A percentile compares a stretch with the other conserved stretches of the same genome.
Evolutionary conservation across 768 basidiomycete species (phyloP).

Genomic region (Mycena galopus): DNA sequence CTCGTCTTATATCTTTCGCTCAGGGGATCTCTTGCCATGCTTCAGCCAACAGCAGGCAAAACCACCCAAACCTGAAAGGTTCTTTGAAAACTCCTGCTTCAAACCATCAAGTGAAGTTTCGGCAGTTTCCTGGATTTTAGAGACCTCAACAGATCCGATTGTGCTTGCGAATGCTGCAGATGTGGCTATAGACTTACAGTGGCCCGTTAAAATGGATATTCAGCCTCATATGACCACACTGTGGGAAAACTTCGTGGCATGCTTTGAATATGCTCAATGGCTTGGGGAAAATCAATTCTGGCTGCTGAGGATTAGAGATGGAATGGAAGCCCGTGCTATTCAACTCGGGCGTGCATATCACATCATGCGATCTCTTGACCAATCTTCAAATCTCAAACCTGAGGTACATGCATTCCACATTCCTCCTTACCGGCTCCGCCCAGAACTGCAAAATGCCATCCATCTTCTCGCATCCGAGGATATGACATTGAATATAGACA

Average conservation of each 20-base stretch:
- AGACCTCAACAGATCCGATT: constrained; percentile 3
- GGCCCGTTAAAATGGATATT: neutral
- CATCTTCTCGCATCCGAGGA: neutral
- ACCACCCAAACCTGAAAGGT: neutral
- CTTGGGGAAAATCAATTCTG: neutral
- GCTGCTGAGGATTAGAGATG: neutral
- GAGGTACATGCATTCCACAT: no score
- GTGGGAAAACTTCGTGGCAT: neutral
- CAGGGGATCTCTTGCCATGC: neutral
- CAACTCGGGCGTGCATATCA: neutral
- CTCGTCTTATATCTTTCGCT: neutral
- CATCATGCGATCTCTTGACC: neutral
- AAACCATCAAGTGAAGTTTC: neutral
- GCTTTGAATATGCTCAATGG: neutral
- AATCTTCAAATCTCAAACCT: no score
- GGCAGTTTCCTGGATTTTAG: constrained; percentile 1
- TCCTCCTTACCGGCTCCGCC: neutral
- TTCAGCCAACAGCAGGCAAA: neutral
- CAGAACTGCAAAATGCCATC: neutral
- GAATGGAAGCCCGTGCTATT: neutral
- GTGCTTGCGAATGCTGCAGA: neutral
- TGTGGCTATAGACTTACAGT: neutral
- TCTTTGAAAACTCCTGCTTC: neutral
- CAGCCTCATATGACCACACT: neutral
- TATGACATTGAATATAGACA: neutral